Base-by-base conservation (phyloP, 176 grass and related monocot species). In the Poa pratensis region DNA sequence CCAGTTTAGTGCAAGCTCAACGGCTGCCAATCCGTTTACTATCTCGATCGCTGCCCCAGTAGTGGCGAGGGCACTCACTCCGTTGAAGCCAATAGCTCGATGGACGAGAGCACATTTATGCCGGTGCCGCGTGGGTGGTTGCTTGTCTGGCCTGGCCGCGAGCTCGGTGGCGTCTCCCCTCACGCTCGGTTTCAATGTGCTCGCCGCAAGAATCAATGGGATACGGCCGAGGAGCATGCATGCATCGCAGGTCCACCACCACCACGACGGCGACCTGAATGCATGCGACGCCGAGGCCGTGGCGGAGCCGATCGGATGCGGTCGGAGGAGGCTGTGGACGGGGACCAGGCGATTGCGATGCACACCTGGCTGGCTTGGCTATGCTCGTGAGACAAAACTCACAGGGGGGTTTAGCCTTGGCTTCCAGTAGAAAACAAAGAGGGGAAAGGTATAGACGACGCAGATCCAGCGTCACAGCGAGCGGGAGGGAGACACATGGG, bases 321-420 rank as follows among this genome's bases (percentile, higher is more conserved):
- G 67, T 58, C 76, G 87, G 59, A 18, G 50, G 10, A n/a, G 46
- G 81, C 24, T 14, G 67, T 30, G 30, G 30, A 30, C 30, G 30
- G 35, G 82, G 34, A 24, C 50, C 10, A 49, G 14, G 87, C 61
- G 70, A 69, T 18, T 20, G 19, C 87, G 69, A 64, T 14, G 69
- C 12, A 23, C 35, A 53, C 78, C 75, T 80, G 80, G 54, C 63
- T 34, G 64, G 15, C 17, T 18, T 35, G 9, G 67, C 67, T 37
- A 55, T 23, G 37, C 87, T 89, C 88, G 30, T 35, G 72, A 49
- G 79, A 86, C 79, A 90, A 86, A 86, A 46, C 59, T 53, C 83
- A 2, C n/a, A 4, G 43, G 7, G 11, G 27, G 23, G 20, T 9
- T 11, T 51, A 13, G 9, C 60, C 40, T 80, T 34, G 27, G 19